These are phyloP conservation scores for Trametes cinnabarina DNA, from an alignment of 768 basidiomycete genomes.

Conservation along the genomic window DNA sequence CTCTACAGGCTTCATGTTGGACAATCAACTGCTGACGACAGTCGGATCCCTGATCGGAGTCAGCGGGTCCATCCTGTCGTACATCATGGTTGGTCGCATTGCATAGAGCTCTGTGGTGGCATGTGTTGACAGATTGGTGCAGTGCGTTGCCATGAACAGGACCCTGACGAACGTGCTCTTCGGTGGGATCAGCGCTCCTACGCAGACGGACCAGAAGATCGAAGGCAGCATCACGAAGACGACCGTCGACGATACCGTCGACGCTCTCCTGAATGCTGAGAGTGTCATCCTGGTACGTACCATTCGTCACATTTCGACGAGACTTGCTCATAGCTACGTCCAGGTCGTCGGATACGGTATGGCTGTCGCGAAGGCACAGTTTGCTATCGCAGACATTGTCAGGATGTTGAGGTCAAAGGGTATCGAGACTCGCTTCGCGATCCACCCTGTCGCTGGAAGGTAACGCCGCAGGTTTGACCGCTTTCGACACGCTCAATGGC, in stretches of 20 bases:
- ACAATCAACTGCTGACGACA: conserved; percentile 79
- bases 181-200: conserved; percentile 70
- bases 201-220: conserved; percentile 65
- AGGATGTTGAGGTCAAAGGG: conserved; percentile 69
- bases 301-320: neutral
- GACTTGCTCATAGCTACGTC: neutral
- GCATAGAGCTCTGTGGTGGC: too few relatives aligned
- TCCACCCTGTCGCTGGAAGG: conserved; percentile 82
- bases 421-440: conserved; percentile 80
- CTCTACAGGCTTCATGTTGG: conserved; percentile 74
- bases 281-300: conserved; percentile 70
- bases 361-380: conserved; percentile 91
- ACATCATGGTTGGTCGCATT: conserved; percentile 76
- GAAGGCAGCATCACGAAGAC: conserved; percentile 80
- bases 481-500: too few relatives aligned
- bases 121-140: conserved; percentile 7
- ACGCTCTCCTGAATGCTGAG: conserved; percentile 74
- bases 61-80: conserved; percentile 86
- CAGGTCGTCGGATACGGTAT: conserved; percentile 87
- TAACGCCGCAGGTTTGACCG: too few relatives aligned
- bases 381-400: conserved; percentile 70
- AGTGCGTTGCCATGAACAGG: conserved; percentile 94
- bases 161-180: conserved; percentile 84
- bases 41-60: conserved; percentile 88
- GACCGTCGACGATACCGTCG: conserved; percentile 76